Evolutionary conservation across 805 yeast genomes (phyloP).

Genomic region (Ogataea kodamae): DNA sequence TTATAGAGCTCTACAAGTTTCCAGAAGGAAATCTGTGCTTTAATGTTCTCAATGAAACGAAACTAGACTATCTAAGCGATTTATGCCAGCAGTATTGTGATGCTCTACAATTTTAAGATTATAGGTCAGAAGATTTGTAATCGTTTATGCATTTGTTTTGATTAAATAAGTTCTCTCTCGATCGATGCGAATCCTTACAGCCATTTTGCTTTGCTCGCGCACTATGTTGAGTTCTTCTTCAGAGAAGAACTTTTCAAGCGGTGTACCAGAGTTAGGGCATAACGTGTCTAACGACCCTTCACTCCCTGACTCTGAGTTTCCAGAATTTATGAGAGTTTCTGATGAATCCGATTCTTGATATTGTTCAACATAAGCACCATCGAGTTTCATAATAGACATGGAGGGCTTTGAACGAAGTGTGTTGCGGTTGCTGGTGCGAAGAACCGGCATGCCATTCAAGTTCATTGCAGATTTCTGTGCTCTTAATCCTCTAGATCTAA

Average conservation of each 20-base stretch:
- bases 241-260: constrained; percentile 17
- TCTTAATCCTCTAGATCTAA: constrained; percentile 13
- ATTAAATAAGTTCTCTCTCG: constrained; percentile 25
- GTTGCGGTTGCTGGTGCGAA: constrained; percentile 8
- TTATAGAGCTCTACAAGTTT: constrained; percentile 32
- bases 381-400: constrained; percentile 24
- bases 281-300: constrained; percentile 8
- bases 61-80: constrained; percentile 36
- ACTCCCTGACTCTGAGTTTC: constrained; percentile 9
- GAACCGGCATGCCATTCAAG: constrained; percentile 1
- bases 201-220: constrained; percentile 33
- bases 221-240: constrained; percentile 26
- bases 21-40: constrained; percentile 37
- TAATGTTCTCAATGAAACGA: constrained; percentile 37
- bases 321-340: constrained; percentile 15
- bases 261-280: constrained; percentile 12
- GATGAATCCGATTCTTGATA: constrained; percentile 14
- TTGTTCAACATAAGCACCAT: constrained; percentile 13
- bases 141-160: constrained; percentile 7
- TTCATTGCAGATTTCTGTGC: constrained; percentile 16
- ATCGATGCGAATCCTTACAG: constrained; percentile 35
- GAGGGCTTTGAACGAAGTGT: constrained; percentile 25
- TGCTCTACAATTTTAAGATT: constrained; percentile 33
- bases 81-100: constrained; percentile 39
- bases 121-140: not conserved